These are phyloP conservation scores for Achaetomium macrosporum DNA, from an alignment of 2,329 filamentous ascomycete species.

Conservation along the genomic window DNA sequence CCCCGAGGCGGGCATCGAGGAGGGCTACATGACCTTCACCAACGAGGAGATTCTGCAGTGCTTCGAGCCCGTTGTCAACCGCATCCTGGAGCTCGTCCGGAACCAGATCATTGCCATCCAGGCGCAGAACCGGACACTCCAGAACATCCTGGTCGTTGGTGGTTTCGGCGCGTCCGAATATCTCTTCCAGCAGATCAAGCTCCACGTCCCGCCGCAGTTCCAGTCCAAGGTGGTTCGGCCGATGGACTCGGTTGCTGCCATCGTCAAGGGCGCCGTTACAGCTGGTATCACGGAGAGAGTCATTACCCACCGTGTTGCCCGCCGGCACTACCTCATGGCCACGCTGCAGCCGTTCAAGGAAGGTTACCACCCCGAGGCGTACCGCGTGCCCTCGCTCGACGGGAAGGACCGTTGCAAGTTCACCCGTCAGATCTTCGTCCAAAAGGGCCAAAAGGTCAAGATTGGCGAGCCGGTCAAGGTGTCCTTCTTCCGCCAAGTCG, in stretches of 20 bases:
- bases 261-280: constrained; percentile 96
- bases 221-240: constrained; percentile 96
- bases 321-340: constrained; percentile 98
- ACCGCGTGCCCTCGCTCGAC: constrained; percentile 92
- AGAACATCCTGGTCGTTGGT: constrained; percentile 96
- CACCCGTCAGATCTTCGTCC: constrained; percentile 95
- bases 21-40: constrained; percentile 99
- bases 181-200: constrained; percentile 98
- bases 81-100: constrained; percentile 89
- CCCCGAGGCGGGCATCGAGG: constrained; percentile 94
- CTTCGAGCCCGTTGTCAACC: constrained; percentile 96
- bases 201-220: constrained; percentile 96
- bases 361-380: constrained; percentile 95
- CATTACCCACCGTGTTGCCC: constrained; percentile 92
- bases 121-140: constrained; percentile 86
- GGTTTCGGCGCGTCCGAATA: constrained; percentile 98
- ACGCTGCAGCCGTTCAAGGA: constrained; percentile 98
- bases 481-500: constrained; percentile 96
- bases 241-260: constrained; percentile 98
- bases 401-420: constrained; percentile 99
- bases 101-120: constrained; percentile 99
- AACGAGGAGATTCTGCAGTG: constrained; percentile 99
- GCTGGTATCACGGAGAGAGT: constrained; percentile 96
- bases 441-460: constrained; percentile 98
- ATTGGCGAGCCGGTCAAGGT: constrained; percentile 99